Conservation (phyloP, 164 flowering plant genomes). For the Magnolia sinica region DNA sequence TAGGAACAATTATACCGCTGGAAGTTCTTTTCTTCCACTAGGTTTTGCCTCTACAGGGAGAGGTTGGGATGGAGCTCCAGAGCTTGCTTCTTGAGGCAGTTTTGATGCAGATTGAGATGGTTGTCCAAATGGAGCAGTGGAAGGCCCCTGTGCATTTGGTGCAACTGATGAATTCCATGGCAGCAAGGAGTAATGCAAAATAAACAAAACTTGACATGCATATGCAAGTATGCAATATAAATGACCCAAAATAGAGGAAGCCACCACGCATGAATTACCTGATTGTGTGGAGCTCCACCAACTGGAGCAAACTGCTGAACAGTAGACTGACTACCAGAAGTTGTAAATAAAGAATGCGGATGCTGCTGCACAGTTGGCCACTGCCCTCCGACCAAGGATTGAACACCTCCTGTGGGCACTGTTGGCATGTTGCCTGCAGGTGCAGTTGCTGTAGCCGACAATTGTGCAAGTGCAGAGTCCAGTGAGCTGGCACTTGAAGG, state of each 20-base stretch:
- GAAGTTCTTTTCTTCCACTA: conserved; percentile 66
- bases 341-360: conserved; percentile 40
- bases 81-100: conserved; percentile 20
- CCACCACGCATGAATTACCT: conserved; percentile 36
- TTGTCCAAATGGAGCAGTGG: conserved; percentile 23
- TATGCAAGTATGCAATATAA: background rate
- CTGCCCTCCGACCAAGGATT: conserved; percentile 37
- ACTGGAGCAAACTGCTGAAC: conserved; percentile 29
- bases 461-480: conserved; percentile 55
- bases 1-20: conserved; percentile 44
- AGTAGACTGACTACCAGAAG: conserved; percentile 26
- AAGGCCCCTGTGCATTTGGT: conserved; percentile 38
- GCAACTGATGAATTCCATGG: conserved; percentile 39
- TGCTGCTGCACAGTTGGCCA: conserved; percentile 45
- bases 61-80: conserved; percentile 34
- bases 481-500: conserved; percentile 45
- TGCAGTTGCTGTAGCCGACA: conserved; percentile 47
- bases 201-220: background rate
- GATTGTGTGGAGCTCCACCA: conserved; percentile 44
- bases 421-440: conserved; percentile 25
- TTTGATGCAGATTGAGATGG: conserved; percentile 31
- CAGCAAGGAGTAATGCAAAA: conserved; percentile 24
- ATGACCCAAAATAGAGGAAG: background rate
- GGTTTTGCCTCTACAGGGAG: conserved; percentile 35
- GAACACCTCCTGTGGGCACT: conserved; percentile 16